A percentile compares a stretch with the other conserved stretches of the same genome.
Evolutionary conservation across 2,329 filamentous ascomycete genomes (phyloP).

Genomic region (Rugonectria rugulosa): DNA sequence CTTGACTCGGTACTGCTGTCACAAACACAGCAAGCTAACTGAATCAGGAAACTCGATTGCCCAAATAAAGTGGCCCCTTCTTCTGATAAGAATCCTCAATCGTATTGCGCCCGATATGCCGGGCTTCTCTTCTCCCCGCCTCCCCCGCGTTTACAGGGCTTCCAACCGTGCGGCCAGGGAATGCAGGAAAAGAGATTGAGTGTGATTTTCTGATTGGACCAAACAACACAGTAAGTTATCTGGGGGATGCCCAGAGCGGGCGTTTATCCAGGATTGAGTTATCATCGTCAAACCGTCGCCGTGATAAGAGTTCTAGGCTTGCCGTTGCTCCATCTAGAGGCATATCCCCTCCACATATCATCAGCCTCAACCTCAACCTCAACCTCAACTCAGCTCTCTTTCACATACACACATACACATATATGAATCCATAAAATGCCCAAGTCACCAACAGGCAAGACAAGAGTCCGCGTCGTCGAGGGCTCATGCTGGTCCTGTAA

Average conservation of each 20-base stretch:
- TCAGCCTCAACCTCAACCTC: neutral
- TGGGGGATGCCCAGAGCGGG: neutral
- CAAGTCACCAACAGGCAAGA: constrained; percentile 15
- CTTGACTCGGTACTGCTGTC: neutral
- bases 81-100: constrained; percentile 4
- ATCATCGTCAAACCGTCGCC: no score
- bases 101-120: no score
- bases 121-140: neutral
- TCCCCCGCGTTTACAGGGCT: constrained; percentile 12
- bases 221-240: no score
- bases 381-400: neutral
- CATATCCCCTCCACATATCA: neutral
- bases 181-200: no score
- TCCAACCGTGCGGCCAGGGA: no score
- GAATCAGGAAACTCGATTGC: constrained; percentile 33
- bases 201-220: neutral
- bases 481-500: constrained; percentile 56
- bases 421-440: constrained; percentile 9
- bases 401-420: no score
- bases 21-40: neutral
- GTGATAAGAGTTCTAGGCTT: no score
- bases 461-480: constrained; percentile 34
- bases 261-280: no score
- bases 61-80: constrained; percentile 25
- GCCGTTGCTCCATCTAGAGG: no score